These are phyloP conservation scores for Talaromyces rugulosus DNA, from an alignment of 2,329 filamentous ascomycete species.

Conservation along the genomic window DNA sequence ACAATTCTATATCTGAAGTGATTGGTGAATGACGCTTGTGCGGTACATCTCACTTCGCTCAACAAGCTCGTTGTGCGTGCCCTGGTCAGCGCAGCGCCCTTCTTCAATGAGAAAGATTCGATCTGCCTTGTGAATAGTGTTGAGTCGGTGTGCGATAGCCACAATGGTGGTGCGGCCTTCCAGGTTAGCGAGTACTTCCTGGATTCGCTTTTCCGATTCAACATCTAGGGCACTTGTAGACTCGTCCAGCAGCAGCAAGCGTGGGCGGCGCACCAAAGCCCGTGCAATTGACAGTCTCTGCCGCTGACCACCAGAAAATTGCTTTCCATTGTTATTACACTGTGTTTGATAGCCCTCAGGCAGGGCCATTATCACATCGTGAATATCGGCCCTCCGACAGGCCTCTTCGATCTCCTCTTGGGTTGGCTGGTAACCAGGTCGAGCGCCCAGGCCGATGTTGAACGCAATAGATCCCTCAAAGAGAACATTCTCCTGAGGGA, in stretches of 20 bases:
- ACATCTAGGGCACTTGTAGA: conserved; percentile 57
- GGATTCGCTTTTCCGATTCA: conserved; percentile 48
- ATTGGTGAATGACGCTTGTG: conserved; percentile 48
- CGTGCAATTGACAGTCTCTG: conserved; percentile 57
- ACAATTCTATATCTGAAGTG: conserved; percentile 21
- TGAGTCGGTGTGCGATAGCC: conserved; percentile 39
- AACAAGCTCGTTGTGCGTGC: conserved; percentile 47
- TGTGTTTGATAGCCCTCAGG: conserved; percentile 63
- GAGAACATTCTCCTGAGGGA: conserved; percentile 46
- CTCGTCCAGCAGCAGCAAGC: conserved; percentile 58
- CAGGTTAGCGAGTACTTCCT: conserved; percentile 42
- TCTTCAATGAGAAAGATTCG: conserved; percentile 61
- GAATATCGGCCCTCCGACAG: conserved; percentile 65
- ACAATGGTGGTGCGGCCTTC: conserved; percentile 44
- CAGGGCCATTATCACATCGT: conserved; percentile 63
- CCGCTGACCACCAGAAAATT: conserved; percentile 55
- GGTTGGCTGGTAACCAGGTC: conserved; percentile 52
- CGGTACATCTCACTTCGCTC: conserved; percentile 48
- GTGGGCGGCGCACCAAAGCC: conserved; percentile 52
- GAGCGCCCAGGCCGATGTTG: conserved; percentile 43
- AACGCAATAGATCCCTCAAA: conserved; percentile 47
- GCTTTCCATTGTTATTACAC: conserved; percentile 54
- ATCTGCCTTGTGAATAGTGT: conserved; percentile 57
- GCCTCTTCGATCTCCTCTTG: conserved; percentile 62
- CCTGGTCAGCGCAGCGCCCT: conserved; percentile 46